Conservation (phyloP, 495 filamentous ascomycete genomes). For the Glarea lozoyensis region DNA sequence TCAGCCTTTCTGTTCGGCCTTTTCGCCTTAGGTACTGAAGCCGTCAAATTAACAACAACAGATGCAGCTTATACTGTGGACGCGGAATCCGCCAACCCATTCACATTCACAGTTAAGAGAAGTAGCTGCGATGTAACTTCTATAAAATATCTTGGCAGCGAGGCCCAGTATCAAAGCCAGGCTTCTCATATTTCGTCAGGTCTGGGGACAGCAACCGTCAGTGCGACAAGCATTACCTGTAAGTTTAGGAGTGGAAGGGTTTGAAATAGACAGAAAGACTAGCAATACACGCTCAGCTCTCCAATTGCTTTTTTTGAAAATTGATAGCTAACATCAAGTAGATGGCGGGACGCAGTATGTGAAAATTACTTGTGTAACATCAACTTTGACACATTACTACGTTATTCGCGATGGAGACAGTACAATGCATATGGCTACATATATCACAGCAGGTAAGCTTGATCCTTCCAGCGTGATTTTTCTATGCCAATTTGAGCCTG, state of each 20-base stretch:
- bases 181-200: conserved; percentile 53
- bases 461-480: background rate
- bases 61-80: conserved; percentile 37
- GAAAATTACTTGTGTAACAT: conserved; percentile 52
- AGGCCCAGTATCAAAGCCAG: conserved; percentile 44
- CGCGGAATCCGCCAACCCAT: conserved; percentile 41
- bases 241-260: conserved; percentile 11
- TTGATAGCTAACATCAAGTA: conserved; percentile 6
- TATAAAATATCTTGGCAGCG: conserved; percentile 46
- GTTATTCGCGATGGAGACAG: conserved; percentile 50
- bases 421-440: conserved; percentile 55
- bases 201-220: conserved; percentile 49
- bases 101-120: conserved; percentile 48
- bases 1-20: background rate
- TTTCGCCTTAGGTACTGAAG: background rate
- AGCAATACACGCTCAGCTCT: no score
- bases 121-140: conserved; percentile 55
- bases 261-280: no score
- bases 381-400: conserved; percentile 54
- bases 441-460: conserved; percentile 39
- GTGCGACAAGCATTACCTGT: conserved; percentile 33
- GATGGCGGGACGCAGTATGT: conserved; percentile 37
- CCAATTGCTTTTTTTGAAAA: no score
- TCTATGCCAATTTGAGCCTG: no score
- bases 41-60: background rate